Evolutionary conservation across 805 yeast species (phyloP), one percentile per base, ranked within the genome.

Genomic region (Isabelozyma gotoi): DNA sequence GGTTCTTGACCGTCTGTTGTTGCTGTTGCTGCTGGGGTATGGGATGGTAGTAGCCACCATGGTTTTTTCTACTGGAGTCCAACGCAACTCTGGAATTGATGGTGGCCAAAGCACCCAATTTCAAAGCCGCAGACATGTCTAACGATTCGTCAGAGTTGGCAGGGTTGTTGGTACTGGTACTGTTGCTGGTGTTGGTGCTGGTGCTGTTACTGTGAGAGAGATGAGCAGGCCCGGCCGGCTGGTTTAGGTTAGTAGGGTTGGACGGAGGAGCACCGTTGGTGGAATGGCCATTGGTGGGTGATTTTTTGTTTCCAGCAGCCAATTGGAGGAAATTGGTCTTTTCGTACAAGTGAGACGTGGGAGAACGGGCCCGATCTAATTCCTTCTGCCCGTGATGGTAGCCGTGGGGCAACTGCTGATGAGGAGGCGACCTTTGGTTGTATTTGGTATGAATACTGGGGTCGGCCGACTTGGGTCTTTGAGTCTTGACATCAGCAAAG

Each of bases 91-190:
- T 61, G 6, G 77, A 73, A 59, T 80, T 80, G 47, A 82, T 82
- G 2, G 88, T 82, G 19, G 83, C 77, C 43, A 83, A 69, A 0
- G 88, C 88, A 4, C 85, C 85, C 49, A 83, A 64, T 56, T 83
- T 83, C 61, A 78, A 63, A n/a, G 79, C 77, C 12, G 67, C 61
- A 35, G 62, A 56, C 31, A 62, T 33, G 36, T 62, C 67, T 44
- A 50, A 40, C 10, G 56, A 45, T 7, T 56, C 60, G 33, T 63
- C 65, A 6, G 59, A 50, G 31, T 43, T 48, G 6, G 8, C 14
- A n/a, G 18, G 39, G 12, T 20, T 14, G 31, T 20, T 36, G 18
- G 12, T 10, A 20, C 7, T 19, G n/a, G 8, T 12, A 15, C 18
- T 20, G 29, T 10, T 21, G 10, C 29, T n/a, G 3, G n/a, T n/a